These are phyloP conservation scores for Mycoemilia scoparia DNA, from an alignment of 192 early-diverging fungal species.

Conservation along the genomic window DNA sequence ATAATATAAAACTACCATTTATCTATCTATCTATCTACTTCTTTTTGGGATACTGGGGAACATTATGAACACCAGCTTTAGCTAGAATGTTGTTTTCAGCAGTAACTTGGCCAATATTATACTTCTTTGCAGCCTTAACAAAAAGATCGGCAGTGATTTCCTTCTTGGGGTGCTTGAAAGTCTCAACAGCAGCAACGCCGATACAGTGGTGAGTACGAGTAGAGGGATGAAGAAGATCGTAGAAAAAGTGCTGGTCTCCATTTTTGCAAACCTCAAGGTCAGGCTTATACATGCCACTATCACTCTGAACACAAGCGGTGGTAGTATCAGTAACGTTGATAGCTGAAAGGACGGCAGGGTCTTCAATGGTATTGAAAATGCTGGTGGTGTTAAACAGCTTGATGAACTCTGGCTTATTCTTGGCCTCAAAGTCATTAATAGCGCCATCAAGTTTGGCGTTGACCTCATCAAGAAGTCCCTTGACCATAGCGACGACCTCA, in stretches of 20 bases:
- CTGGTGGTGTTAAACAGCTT: constrained; percentile 11
- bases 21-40: too few relatives aligned
- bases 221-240: constrained; percentile 18
- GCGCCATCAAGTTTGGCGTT: constrained; percentile 10
- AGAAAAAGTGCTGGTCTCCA: constrained; percentile 23
- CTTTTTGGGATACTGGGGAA: too few relatives aligned
- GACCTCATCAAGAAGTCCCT: constrained; percentile 6
- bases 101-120: too few relatives aligned
- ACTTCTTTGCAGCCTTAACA: too few relatives aligned
- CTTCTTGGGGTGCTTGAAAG: too few relatives aligned
- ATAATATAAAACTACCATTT: too few relatives aligned
- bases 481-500: too few relatives aligned
- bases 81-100: too few relatives aligned
- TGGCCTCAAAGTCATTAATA: neutral
- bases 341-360: constrained; percentile 7
- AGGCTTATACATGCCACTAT: too few relatives aligned
- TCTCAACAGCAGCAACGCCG: constrained; percentile 16
- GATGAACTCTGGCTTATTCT: constrained; percentile 6
- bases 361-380: constrained; percentile 8
- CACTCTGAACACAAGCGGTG: too few relatives aligned
- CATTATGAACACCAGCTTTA: too few relatives aligned
- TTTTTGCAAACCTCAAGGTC: constrained; percentile 11
- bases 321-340: constrained; percentile 12
- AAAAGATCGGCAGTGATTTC: too few relatives aligned
- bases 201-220: constrained; percentile 26